A percentile compares a stretch with the other conserved stretches of the same genome.
Evolutionary conservation across 208 protist species (phyloP).

Genomic region (Trypanosoma conorhini): DNA sequence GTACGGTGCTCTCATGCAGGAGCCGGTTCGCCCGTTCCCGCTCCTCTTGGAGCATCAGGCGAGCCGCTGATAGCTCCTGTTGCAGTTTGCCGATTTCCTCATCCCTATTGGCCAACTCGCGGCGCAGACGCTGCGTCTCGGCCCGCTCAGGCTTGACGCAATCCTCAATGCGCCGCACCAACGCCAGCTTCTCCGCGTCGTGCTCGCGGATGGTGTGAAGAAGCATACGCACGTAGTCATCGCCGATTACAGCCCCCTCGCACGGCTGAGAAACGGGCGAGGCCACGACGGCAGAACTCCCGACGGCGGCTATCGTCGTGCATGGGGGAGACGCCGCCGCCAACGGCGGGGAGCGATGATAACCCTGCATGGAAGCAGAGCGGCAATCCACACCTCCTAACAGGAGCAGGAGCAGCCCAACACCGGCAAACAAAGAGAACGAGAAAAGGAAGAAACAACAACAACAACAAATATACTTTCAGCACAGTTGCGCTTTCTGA

Average conservation of each 20-base stretch:
- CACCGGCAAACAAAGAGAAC: not conserved
- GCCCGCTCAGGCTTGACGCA: constrained; percentile 27
- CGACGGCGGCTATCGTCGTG: not conserved
- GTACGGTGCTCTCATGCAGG: constrained; percentile 62
- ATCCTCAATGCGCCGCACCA: constrained; percentile 22
- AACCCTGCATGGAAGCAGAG: not conserved
- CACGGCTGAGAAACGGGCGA: not conserved
- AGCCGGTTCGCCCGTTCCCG: constrained; percentile 60
- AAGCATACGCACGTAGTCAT: constrained; percentile 36
- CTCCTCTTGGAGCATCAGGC: constrained; percentile 66
- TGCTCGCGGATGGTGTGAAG: constrained; percentile 26
- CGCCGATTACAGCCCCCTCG: constrained; percentile 12
- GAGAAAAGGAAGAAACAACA: not conserved
- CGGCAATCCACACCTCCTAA: not conserved
- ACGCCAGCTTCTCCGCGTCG: constrained; percentile 37
- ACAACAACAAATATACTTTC: not conserved
- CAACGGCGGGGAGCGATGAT: not conserved
- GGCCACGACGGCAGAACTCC: constrained; percentile 4
- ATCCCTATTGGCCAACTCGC: constrained; percentile 4
- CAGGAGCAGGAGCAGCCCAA: not conserved
- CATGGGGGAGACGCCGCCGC: not conserved
- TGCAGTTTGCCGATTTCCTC: constrained; percentile 24
- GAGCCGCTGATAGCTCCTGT: constrained; percentile 39
- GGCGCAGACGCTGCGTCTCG: constrained; percentile 24
- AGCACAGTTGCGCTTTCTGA: not conserved